These are phyloP conservation scores for Cystobasidiaceae sp. DNA, from an alignment of 1,284 basidiomycete species.

Conservation along the genomic window DNA sequence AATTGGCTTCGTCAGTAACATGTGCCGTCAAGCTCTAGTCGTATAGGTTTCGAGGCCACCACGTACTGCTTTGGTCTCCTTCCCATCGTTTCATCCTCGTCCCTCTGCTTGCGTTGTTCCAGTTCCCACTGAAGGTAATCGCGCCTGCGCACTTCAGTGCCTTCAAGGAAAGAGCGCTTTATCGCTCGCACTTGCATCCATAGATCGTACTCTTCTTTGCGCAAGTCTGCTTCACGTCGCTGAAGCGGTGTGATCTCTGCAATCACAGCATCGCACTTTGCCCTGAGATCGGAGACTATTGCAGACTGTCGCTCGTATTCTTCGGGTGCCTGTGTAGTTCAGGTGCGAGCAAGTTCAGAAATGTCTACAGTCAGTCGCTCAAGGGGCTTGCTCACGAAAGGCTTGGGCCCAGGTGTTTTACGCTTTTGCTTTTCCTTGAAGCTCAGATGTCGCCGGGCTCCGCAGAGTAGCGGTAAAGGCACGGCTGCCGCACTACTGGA, in stretches of 20 bases:
- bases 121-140: slow-evolving; percentile 20
- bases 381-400: slow-evolving; percentile 5
- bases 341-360: too few species aligned
- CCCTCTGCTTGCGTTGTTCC: slow-evolving; percentile 6
- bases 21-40: too few species aligned
- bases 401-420: slow-evolving; percentile 11
- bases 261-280: slow-evolving; percentile 11
- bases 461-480: not conserved
- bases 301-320: slow-evolving; percentile 6
- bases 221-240: slow-evolving; percentile 22
- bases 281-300: slow-evolving; percentile 3
- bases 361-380: not conserved
- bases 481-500: too few species aligned
- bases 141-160: not conserved
- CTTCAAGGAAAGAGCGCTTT: slow-evolving; percentile 11
- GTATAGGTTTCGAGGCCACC: not conserved
- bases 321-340: slow-evolving; percentile 1
- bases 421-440: slow-evolving; percentile 30
- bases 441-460: slow-evolving; percentile 1
- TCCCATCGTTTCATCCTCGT: slow-evolving; percentile 10
- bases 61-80: slow-evolving; percentile 5
- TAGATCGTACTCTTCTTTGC: slow-evolving; percentile 19
- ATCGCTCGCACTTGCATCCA: slow-evolving; percentile 23
- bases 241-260: slow-evolving; percentile 9
- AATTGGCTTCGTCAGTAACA: too few species aligned